A percentile compares a stretch with the other conserved stretches of the same genome.
Conservation (phyloP, 768 basidiomycete species). For the Dentipellis sp. region DNA sequence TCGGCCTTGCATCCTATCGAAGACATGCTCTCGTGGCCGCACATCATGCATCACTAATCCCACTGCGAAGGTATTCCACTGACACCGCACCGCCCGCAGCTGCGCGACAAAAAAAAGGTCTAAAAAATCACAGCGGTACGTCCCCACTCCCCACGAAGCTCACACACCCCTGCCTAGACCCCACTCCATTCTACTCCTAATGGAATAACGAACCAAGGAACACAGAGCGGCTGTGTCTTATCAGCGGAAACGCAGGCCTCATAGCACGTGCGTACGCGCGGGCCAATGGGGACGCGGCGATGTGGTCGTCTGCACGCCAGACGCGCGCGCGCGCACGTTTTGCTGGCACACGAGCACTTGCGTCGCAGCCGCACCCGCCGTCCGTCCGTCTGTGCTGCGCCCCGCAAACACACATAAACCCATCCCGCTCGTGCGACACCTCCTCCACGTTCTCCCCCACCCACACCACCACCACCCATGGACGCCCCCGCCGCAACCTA, state of each 20-base stretch:
- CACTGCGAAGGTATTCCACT: not conserved
- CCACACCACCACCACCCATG: not conserved
- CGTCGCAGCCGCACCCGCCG: too few relatives aligned
- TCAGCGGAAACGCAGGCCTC: not conserved
- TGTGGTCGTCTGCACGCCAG: slow-evolving; percentile 13
- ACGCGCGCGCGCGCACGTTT: slow-evolving; percentile 1
- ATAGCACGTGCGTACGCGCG: slow-evolving; percentile 1
- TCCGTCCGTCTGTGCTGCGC: not conserved
- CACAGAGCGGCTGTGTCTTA: too few relatives aligned
- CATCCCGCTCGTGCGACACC: not conserved
- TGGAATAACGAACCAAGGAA: not conserved
- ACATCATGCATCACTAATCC: not conserved
- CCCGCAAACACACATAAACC: not conserved
- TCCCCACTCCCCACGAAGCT: not conserved
- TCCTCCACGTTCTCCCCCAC: not conserved
- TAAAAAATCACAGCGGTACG: not conserved
- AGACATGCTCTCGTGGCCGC: not conserved
- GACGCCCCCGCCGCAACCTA: slow-evolving; percentile 18
- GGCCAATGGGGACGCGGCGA: slow-evolving; percentile 4
- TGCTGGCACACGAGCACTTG: slow-evolving; percentile 14
- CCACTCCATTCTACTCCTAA: not conserved
- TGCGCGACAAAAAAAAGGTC: not conserved
- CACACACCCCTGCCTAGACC: not conserved
- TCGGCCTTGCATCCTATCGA: too few relatives aligned
- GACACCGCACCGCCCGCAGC: not conserved